A percentile compares a stretch with the other conserved stretches of the same genome.
Conservation (phyloP, 371 early-diverging fungal genomes). For the Lichtheimia ornata region DNA sequence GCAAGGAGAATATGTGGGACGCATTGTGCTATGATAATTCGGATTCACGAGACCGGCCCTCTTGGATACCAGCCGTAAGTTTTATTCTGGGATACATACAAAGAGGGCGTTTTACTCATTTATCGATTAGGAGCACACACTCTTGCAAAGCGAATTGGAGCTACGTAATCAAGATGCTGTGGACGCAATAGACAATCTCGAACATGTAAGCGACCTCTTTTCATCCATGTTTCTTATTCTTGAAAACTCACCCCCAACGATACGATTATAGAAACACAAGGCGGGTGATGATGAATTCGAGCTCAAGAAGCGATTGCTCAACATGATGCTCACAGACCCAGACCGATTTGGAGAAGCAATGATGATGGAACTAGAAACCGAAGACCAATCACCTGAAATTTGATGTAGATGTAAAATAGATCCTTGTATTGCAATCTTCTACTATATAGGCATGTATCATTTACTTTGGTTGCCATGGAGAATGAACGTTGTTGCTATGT, state of each 20-base stretch:
- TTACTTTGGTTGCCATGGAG: too few species aligned
- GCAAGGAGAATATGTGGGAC: constrained; percentile 1
- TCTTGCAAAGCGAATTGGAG: constrained; percentile 5
- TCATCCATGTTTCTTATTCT: too few species aligned
- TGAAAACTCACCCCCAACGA: neutral
- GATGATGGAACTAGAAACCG: neutral
- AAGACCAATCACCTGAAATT: neutral
- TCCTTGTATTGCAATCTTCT: too few species aligned
- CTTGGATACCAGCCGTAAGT: too few species aligned
- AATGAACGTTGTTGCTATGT: too few species aligned
- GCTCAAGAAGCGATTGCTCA: neutral
- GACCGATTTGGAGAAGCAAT: neutral
- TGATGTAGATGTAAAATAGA: too few species aligned
- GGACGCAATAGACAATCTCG: constrained; percentile 6
- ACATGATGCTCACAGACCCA: neutral
- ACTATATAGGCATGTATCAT: too few species aligned
- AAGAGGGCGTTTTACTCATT: too few species aligned
- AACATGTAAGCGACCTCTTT: neutral
- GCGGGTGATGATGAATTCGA: neutral
- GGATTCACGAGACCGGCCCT: neutral
- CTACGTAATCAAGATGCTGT: neutral
- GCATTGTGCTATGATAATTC: constrained; percentile 2
- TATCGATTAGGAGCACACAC: too few species aligned
- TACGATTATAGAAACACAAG: neutral
- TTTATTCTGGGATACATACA: too few species aligned